phyloP scores from a whole-genome alignment of 495 filamentous ascomycete species.

The Penicillium roqueforti region DNA sequence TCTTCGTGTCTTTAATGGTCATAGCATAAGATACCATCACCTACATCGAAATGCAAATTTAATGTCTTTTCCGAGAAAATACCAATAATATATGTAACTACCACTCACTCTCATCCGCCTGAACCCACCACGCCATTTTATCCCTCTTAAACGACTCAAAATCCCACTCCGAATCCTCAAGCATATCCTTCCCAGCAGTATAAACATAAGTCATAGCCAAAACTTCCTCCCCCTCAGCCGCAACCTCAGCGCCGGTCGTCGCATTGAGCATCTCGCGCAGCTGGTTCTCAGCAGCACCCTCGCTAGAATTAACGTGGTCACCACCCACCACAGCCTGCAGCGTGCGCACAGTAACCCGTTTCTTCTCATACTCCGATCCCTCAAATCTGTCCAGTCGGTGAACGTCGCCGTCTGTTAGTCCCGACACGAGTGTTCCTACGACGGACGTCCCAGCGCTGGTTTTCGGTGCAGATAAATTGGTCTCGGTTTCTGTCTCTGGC shows the following conservation, averaged over 20 bases:
- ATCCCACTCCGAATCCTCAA: conserved; percentile 79
- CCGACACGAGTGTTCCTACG: conserved; percentile 73
- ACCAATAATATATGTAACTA: conserved; percentile 8
- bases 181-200: conserved; percentile 33
- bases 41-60: neutral
- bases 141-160: conserved; percentile 67
- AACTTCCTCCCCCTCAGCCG: conserved; percentile 48
- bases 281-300: conserved; percentile 10
- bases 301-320: neutral
- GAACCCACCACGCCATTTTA: conserved; percentile 57
- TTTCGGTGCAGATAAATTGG: neutral
- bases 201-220: conserved; percentile 78
- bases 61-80: neutral
- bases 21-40: conserved; percentile 31
- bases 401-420: conserved; percentile 73
- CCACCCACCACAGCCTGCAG: conserved; percentile 39
- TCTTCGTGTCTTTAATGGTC: neutral
- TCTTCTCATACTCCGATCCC: conserved; percentile 66
- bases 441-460: conserved; percentile 44
- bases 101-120: conserved; percentile 37
- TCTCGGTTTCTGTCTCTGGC: neutral
- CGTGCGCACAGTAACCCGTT: conserved; percentile 55
- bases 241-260: conserved; percentile 25
- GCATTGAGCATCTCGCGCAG: conserved; percentile 33
- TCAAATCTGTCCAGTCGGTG: conserved; percentile 79